phyloP scores from a whole-genome alignment of 2,329 filamentous ascomycete genomes.

The Diaporthe sp. region DNA sequence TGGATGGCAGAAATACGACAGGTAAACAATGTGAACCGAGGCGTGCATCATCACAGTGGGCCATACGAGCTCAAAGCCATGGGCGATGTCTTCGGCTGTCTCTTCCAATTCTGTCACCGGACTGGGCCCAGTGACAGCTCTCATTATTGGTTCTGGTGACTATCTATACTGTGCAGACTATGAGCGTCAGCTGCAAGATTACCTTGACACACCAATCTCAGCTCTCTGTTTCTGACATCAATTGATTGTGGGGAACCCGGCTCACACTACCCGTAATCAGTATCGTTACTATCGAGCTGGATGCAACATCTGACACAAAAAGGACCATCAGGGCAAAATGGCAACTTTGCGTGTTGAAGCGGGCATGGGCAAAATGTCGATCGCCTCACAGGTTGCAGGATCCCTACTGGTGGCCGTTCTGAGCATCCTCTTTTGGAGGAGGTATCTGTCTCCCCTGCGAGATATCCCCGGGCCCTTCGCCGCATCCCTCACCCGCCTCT shows the following conservation, averaged over 20 bases:
- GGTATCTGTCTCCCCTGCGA: slow-evolving; percentile 1
- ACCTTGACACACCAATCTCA: neutral
- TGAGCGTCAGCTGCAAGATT: neutral
- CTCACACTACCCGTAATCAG: neutral
- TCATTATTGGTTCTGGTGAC: too few species aligned
- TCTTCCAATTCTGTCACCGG: neutral
- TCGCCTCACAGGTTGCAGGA: neutral
- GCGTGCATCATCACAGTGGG: neutral
- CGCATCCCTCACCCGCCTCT: slow-evolving; percentile 23
- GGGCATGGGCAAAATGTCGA: neutral
- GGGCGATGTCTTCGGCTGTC: neutral
- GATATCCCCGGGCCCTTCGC: slow-evolving; percentile 10
- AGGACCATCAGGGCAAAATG: neutral
- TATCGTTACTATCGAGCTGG: neutral
- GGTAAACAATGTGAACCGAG: neutral
- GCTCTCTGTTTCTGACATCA: neutral
- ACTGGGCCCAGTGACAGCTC: neutral
- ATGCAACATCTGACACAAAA: neutral
- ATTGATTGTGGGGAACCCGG: slow-evolving; percentile 4
- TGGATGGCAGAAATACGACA: neutral
- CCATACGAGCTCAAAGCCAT: neutral
- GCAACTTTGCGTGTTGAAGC: neutral
- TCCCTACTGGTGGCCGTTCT: neutral
- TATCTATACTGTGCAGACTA: neutral
- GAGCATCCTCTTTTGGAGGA: slow-evolving; percentile 3